Evolutionary conservation across 164 flowering plant genomes (phyloP).

Genomic region (Magnolia kwangsiensis): DNA sequence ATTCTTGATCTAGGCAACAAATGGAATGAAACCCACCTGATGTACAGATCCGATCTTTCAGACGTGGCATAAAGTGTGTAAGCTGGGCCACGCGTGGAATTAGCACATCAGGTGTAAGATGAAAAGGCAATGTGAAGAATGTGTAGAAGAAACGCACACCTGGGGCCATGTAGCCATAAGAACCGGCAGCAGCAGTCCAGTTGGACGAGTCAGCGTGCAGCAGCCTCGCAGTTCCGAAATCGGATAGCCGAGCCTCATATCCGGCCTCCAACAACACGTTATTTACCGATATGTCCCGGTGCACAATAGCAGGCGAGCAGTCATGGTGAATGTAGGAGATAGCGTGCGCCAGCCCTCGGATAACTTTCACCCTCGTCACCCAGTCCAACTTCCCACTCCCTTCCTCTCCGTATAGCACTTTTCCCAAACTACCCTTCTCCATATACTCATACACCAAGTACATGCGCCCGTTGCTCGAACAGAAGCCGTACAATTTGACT

Average conservation of each 20-base stretch:
- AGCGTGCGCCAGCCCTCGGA: slow-evolving; percentile 27
- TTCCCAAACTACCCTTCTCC: slow-evolving; percentile 28
- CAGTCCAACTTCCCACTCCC: slow-evolving; percentile 16
- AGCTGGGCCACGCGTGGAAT: background rate
- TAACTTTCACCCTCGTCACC: slow-evolving; percentile 17
- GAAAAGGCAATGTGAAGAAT: background rate
- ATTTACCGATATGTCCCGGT: slow-evolving; percentile 14
- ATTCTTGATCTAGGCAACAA: no score
- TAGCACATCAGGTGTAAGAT: background rate
- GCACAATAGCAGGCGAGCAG: slow-evolving; percentile 7
- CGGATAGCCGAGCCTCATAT: slow-evolving; percentile 21
- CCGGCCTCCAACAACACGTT: slow-evolving; percentile 24
- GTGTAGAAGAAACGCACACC: background rate
- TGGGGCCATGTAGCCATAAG: slow-evolving; percentile 18
- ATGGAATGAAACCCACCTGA: no score
- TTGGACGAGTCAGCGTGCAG: slow-evolving; percentile 8
- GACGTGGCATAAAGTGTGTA: no score
- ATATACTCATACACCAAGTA: slow-evolving; percentile 32
- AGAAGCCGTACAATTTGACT: slow-evolving; percentile 32
- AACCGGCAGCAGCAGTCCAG: slow-evolving; percentile 8
- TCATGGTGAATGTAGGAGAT: slow-evolving; percentile 21
- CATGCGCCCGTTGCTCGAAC: slow-evolving; percentile 14
- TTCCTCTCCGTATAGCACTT: slow-evolving; percentile 9
- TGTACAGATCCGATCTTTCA: no score
- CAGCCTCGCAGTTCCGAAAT: slow-evolving; percentile 27